phyloP scores from a whole-genome alignment of 1,284 basidiomycete genomes.

The Sporisorium scitamineum region DNA sequence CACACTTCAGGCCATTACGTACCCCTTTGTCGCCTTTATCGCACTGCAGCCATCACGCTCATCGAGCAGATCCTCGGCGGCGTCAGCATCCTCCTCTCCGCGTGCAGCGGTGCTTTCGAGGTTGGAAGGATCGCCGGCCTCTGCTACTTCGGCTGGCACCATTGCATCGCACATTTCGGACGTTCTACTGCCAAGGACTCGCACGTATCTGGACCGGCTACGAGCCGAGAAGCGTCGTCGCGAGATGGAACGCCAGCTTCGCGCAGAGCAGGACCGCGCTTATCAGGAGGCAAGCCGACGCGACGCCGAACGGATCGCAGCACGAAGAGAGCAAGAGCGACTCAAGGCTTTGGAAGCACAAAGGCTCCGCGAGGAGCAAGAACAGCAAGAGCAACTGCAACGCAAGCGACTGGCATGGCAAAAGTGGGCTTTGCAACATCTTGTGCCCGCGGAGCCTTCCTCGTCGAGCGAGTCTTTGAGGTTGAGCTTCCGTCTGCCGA shows the following conservation, averaged over 20 bases:
- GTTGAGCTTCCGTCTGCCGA: constrained; percentile 59
- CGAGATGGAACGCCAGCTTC: constrained; percentile 57
- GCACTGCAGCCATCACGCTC: constrained; percentile 79
- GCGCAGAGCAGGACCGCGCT: constrained; percentile 60
- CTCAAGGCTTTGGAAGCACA: constrained; percentile 28
- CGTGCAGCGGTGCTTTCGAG: constrained; percentile 59
- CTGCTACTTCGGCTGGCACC: constrained; percentile 43
- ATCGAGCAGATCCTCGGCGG: constrained; percentile 22
- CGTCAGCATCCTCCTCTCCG: constrained; percentile 20
- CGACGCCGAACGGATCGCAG: constrained; percentile 47
- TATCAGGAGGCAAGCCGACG: constrained; percentile 55
- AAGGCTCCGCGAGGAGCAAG: constrained; percentile 21
- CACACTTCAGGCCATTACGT: constrained; percentile 88
- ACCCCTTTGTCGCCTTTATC: constrained; percentile 90
- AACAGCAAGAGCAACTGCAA: constrained; percentile 24
- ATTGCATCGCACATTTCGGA: constrained; percentile 57
- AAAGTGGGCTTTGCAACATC: constrained; percentile 50
- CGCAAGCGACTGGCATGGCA: constrained; percentile 48
- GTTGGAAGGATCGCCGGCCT: constrained; percentile 54
- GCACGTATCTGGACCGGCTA: constrained; percentile 50
- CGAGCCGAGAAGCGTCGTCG: constrained; percentile 49
- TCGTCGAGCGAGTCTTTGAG: constrained; percentile 12
- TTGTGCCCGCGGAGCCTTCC: constrained; percentile 54
- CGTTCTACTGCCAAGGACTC: constrained; percentile 56
- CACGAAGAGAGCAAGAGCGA: constrained; percentile 49